Evolutionary conservation across 2,329 filamentous ascomycete species (phyloP), one percentile per base, ranked within the genome.

Genomic region (Phaeoacremonium minimum): DNA sequence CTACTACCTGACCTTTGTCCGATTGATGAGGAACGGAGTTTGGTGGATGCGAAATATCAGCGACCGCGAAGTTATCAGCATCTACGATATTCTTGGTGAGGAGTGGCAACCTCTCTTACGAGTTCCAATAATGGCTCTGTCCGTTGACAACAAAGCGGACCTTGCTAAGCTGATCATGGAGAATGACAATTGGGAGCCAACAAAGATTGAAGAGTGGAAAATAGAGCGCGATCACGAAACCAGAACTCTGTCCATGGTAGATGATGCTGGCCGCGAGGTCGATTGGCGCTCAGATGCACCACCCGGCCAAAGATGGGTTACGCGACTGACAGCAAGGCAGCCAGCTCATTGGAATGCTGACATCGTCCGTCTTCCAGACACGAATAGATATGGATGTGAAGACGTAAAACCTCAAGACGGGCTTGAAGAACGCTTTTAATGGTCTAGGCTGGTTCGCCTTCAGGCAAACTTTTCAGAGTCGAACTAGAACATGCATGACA

Each of bases 41-140:
- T 79, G 75, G 75, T 79, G 74, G 74, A 53, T 73, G 36, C 38
- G 46, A 4, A 66, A 62, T 15, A 62, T 79, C 15, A 60, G 61
- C 3, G 54, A 71, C 28, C 63, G 61, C 13, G 64, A 73, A 40
- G 61, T 77, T 8, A 47, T 45, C 5, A 63, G 71, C 38, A 67
- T 77, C 18, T 54, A 49, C 40, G 42, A 58, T 6, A 44, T 61
- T 14, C 43, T 75, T 13, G 63, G 58, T 4, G 47, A 53, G 1
- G 53, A 60, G 19, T 74, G 67, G 69, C 48, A 48, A 5, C 46
- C 59, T 18, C 49, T 67, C 12, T 48, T 76, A 3, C 52, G 54
- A 3, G 56, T 69, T 5, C 72, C 73, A 3, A 49, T 52, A 19
- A 57, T 57, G 37, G 63, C 65, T 4, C 48, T 64, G 19, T 30